Evolutionary conservation across 2,329 filamentous ascomycete species (phyloP), one percentile per base, ranked within the genome.

Genomic region (Ascochyta clinopodiicola): DNA sequence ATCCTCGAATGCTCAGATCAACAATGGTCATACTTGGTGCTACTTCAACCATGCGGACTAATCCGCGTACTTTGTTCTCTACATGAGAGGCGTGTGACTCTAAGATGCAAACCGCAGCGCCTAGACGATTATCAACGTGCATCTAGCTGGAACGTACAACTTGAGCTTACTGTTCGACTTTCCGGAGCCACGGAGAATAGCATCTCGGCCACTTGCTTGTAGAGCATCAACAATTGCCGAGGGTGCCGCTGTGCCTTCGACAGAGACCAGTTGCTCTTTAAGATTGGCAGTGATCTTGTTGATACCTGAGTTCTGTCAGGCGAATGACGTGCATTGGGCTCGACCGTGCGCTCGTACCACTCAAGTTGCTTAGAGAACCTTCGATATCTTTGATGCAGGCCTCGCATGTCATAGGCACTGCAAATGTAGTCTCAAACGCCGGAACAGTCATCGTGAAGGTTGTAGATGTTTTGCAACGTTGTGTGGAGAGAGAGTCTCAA

Each of bases 11-110:
- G 13, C 91, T 96, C 64, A 98, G 80, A 77, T 99, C 95, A 61
- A 98, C 83, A 49, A 98, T 80, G 12, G 93, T 96, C 67, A 90
- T 83, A 37, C 83, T 86, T 3, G 89, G 83, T 46, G 86, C 87
- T 45, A 96, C 92, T 72, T 98, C 91, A 37, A 99, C 94, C 89
- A 99, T 96, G 65, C 95, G 87, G 59, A 90, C 92, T 36, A 99
- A 81, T 25, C 95, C 95, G 64, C 91, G 86, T 47, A 99, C 92
- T 66, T 90, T 82, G 68, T 88, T 84, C 62, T 79, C 75, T 51
- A 87, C 83, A 53, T 77, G 75, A 34, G 76, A 79, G 40, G 87
- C 84, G 70, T 91, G 87, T 52, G 92, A 96, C 81, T 99, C 95
- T 57, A 99, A 86, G 70, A 99, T 98, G 78, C 93, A 96, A 38